Base-by-base conservation (phyloP, 169 alveolate genomes). In the Plasmodium gaboni region DNA sequence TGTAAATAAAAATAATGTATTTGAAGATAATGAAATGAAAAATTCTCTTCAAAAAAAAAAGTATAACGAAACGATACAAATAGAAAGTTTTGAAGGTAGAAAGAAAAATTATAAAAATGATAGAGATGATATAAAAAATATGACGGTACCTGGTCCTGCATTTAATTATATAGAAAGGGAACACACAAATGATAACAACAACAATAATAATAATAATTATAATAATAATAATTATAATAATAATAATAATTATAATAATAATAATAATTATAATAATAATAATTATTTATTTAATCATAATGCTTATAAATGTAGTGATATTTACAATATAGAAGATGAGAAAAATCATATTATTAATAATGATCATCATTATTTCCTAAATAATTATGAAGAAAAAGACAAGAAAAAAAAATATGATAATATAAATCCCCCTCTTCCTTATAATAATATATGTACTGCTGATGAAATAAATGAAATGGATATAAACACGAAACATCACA, bases 41-140 rank as follows among this genome's bases (percentile, higher is more conserved):
- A 38, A 5, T 38, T 38, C 46, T 5, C 46, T 5, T 38, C 46
- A 38, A 38, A 38, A 38, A 38, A 38, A 38, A 38, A 38, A 5
- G 1, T 38, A 38, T 38, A 13, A 55, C 8, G 22, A 55, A 55
- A 55, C 10, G 1, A 61, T 17, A 22, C n/a, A 1, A 22, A 9
- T 13, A 61, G 15, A 7, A 22, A 6, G 13, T 61, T 61, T 24
- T 17, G 44, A 5, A 2, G 32, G 9, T 24, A 61, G 28, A 1
- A 61, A 10, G 1, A 24, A 22, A 17, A 61, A 8, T 61, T 26
- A 61, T 17, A 61, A 12, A 61, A 61, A 61, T 1, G 13, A 61
- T 8, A n/a, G 13, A 61, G 44, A 61, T 22, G 13, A 61, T 24
- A 61, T 61, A 24, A 61, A n/a, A 61, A 61, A 61, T 61, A 19